phyloP scores from a whole-genome alignment of 345 rosid species.

The Eucalyptus tenuipes region DNA sequence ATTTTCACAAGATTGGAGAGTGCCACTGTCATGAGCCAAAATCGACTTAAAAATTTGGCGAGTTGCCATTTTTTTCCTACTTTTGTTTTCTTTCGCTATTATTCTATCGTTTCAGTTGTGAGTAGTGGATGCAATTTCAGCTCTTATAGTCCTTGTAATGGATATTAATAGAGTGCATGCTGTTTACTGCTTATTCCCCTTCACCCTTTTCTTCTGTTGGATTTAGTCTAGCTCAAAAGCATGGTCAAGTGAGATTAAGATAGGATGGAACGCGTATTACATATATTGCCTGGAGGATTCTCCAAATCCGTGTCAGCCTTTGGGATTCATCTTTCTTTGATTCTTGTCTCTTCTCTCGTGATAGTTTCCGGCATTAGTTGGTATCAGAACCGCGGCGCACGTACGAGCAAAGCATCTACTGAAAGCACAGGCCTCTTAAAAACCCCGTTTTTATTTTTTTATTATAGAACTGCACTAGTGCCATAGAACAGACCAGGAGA shows the following conservation, averaged over 20 bases:
- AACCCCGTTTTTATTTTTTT: background rate
- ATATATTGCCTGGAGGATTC: background rate
- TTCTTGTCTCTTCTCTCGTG: background rate
- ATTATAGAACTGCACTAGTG: background rate
- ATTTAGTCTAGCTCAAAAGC: background rate
- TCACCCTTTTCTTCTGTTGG: background rate
- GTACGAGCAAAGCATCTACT: background rate
- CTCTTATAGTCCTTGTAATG: background rate
- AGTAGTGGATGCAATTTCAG: background rate
- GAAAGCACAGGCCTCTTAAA: background rate
- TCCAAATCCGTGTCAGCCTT: background rate
- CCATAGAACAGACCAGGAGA: too few relatives aligned
- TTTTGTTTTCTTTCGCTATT: background rate
- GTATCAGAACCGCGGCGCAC: background rate
- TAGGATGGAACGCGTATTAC: background rate
- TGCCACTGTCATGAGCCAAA: background rate
- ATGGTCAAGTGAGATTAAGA: background rate
- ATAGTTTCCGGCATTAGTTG: background rate
- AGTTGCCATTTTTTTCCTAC: background rate
- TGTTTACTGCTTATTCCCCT: background rate
- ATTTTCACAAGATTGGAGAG: background rate
- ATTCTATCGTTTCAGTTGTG: background rate
- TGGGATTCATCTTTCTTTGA: background rate
- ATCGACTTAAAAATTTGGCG: background rate
- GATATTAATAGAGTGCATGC: background rate